Evolutionary conservation across 169 alveolate species (phyloP).

Genomic region (Plasmodium fragile): DNA sequence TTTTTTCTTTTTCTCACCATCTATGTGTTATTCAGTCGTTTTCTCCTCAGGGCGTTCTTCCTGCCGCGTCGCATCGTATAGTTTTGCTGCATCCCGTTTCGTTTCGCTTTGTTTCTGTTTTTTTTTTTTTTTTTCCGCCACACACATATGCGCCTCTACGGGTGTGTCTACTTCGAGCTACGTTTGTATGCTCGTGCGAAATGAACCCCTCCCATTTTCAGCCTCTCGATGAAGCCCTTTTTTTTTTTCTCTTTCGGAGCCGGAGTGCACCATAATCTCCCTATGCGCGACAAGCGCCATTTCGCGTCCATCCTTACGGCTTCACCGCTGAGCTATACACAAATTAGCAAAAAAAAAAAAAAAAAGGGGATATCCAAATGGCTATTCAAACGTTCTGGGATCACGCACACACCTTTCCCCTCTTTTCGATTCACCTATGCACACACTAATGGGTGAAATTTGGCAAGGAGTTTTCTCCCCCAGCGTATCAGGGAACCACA

Average conservation of each 20-base stretch:
- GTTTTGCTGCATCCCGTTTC: background rate
- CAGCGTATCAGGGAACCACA: background rate
- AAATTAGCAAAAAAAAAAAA: background rate
- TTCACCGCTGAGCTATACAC: background rate
- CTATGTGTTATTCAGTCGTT: background rate
- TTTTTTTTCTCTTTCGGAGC: background rate
- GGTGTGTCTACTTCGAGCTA: conserved; percentile 11
- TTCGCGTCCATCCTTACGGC: background rate
- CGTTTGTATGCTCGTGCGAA: background rate
- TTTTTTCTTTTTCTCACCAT: background rate
- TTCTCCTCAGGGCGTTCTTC: background rate
- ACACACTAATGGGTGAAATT: background rate
- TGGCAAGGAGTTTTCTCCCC: background rate
- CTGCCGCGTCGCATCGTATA: background rate
- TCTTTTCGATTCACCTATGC: background rate
- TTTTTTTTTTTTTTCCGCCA: background rate
- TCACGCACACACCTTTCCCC: background rate
- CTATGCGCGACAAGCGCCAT: background rate
- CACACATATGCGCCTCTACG: background rate
- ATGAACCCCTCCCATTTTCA: background rate
- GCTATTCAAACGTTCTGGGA: background rate
- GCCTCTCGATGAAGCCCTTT: background rate
- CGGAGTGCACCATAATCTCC: conserved; percentile 3
- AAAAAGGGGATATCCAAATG: background rate
- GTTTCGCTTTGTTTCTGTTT: background rate